These are phyloP conservation scores for Trichoderma koningiopsis DNA, from an alignment of 2,329 filamentous ascomycete genomes.

Conservation along the genomic window DNA sequence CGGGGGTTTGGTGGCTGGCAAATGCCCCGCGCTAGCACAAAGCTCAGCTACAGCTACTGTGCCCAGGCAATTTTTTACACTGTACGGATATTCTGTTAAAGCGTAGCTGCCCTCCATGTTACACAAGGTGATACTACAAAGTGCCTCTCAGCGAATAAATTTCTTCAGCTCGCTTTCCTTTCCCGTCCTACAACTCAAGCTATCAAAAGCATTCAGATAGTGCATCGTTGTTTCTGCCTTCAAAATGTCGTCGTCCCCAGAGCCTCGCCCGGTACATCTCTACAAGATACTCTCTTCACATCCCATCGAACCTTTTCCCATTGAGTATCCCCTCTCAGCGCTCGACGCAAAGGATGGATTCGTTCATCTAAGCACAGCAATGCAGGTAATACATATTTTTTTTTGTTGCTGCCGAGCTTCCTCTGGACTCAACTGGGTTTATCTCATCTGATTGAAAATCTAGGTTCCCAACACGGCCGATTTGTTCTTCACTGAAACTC, in stretches of 20 bases:
- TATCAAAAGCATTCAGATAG: not conserved
- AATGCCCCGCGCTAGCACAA: not conserved
- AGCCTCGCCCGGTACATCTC: conserved; percentile 47
- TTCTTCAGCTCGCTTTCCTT: not conserved
- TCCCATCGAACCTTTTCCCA: conserved; percentile 56
- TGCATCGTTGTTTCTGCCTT: too few relatives aligned
- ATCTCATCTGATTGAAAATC: not conserved
- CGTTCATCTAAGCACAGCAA: conserved; percentile 60
- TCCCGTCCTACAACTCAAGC: not conserved
- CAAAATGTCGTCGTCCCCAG: conserved; percentile 35
- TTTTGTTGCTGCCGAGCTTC: not conserved
- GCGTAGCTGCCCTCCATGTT: not conserved
- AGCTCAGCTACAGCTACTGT: not conserved
- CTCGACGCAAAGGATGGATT: conserved; percentile 63
- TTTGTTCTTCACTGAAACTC: conserved; percentile 46
- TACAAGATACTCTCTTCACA: conserved; percentile 63
- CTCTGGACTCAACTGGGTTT: not conserved
- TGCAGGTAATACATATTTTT: conserved; percentile 46
- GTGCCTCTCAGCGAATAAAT: not conserved
- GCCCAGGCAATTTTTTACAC: not conserved
- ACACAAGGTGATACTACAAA: not conserved
- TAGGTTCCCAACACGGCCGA: conserved; percentile 50
- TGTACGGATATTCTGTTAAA: not conserved
- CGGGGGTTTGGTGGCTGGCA: not conserved
- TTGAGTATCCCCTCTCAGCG: conserved; percentile 58